Evolutionary conservation across 768 basidiomycete species (phyloP).

Genomic region (Termitomyces sp.): DNA sequence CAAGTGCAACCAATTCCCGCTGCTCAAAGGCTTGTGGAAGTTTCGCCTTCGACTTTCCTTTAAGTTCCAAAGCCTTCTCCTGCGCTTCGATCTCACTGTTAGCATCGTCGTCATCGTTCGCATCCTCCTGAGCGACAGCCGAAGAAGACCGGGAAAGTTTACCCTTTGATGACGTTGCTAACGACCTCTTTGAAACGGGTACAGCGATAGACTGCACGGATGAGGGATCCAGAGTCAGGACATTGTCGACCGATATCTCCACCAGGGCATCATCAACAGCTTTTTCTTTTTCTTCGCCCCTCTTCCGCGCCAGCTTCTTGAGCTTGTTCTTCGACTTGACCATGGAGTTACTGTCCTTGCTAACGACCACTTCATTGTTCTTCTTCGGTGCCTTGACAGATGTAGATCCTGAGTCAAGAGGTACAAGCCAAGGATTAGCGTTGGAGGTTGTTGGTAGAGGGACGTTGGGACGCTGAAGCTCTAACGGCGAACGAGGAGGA

Average conservation of each 20-base stretch:
- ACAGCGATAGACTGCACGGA: constrained; percentile 35
- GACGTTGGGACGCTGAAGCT: constrained; percentile 6
- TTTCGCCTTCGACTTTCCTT: constrained; percentile 39
- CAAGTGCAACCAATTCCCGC: constrained; percentile 86
- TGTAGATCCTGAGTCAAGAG: constrained; percentile 20
- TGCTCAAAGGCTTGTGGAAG: constrained; percentile 75
- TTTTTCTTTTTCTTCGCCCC: constrained; percentile 49
- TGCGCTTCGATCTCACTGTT: constrained; percentile 71
- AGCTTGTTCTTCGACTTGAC: constrained; percentile 73
- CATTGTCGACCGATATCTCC: constrained; percentile 63
- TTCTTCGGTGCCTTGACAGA: constrained; percentile 51
- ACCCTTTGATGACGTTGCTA: constrained; percentile 27
- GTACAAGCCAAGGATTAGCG: constrained; percentile 80
- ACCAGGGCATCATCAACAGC: constrained; percentile 71
- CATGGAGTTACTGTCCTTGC: constrained; percentile 54
- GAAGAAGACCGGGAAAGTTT: constrained; percentile 14
- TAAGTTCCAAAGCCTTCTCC: constrained; percentile 39
- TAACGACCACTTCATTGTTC: constrained; percentile 66
- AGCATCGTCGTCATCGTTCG: constrained; percentile 44
- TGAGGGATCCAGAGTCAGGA: constrained; percentile 29
- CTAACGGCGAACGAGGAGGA: constrained; percentile 29
- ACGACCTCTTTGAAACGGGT: not conserved
- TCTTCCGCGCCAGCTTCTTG: constrained; percentile 57
- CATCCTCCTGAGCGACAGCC: constrained; percentile 38
- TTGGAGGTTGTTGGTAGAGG: constrained; percentile 15